phyloP scores from a whole-genome alignment of 2,329 filamentous ascomycete genomes.

The Penicillium sp. region DNA sequence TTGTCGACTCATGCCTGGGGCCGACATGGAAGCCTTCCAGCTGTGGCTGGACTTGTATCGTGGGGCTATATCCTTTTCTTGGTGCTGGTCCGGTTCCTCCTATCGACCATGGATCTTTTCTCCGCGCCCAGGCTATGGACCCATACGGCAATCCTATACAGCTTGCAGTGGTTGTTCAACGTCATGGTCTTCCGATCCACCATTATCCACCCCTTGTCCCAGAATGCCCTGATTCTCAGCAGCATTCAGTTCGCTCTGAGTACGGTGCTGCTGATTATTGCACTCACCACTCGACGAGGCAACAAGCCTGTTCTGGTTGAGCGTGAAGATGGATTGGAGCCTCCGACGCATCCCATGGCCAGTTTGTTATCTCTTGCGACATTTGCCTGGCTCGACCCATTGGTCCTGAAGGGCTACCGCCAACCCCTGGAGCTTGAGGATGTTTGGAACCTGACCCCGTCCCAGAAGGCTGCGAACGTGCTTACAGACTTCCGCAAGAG shows the following conservation, averaged over 20 bases:
- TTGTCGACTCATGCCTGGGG: slow-evolving; percentile 62
- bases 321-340: slow-evolving; percentile 83
- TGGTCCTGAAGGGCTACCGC: slow-evolving; percentile 86
- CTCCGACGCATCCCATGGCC: slow-evolving; percentile 80
- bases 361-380: slow-evolving; percentile 85
- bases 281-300: slow-evolving; percentile 80
- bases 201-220: slow-evolving; percentile 71
- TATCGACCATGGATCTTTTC: slow-evolving; percentile 58
- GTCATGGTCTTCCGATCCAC: slow-evolving; percentile 79
- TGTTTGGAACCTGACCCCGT: slow-evolving; percentile 87
- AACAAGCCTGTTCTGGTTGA: slow-evolving; percentile 86
- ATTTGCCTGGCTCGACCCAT: slow-evolving; percentile 85
- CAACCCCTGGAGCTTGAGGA: slow-evolving; percentile 76
- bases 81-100: slow-evolving; percentile 66
- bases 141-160: slow-evolving; percentile 84
- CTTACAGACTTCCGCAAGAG: slow-evolving; percentile 79
- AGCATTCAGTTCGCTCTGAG: slow-evolving; percentile 72
- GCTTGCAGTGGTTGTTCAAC: slow-evolving; percentile 73
- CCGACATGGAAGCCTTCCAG: slow-evolving; percentile 56
- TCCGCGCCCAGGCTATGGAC: slow-evolving; percentile 82
- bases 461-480: slow-evolving; percentile 80
- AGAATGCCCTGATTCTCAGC: slow-evolving; percentile 60
- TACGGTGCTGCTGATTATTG: slow-evolving; percentile 70
- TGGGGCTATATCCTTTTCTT: slow-evolving; percentile 82
- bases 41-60: slow-evolving; percentile 64